phyloP scores from a whole-genome alignment of 768 basidiomycete genomes.

The Leccinum subgranulosum region DNA sequence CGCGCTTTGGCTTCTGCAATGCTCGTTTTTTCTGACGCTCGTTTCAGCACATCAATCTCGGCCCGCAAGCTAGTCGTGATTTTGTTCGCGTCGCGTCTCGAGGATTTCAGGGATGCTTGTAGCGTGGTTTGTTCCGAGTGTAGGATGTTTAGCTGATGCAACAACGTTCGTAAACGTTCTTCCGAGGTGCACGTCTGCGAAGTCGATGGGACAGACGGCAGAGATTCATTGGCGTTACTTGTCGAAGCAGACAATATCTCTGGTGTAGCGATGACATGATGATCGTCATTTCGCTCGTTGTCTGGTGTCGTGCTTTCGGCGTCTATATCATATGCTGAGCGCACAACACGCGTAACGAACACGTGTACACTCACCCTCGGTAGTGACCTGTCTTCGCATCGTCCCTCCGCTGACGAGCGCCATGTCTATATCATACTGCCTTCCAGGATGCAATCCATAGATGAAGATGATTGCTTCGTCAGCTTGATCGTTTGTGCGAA shows the following conservation, averaged over 20 bases:
- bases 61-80: constrained; percentile 75
- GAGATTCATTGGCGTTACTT: constrained; percentile 15
- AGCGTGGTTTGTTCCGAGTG: constrained; percentile 68
- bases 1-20: constrained; percentile 74
- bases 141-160: constrained; percentile 60
- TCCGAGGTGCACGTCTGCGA: constrained; percentile 47
- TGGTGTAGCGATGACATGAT: constrained; percentile 1
- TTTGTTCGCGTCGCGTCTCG: constrained; percentile 80
- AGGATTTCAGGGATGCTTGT: constrained; percentile 65
- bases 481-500: constrained; percentile 72
- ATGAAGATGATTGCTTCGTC: constrained; percentile 92
- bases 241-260: constrained; percentile 28
- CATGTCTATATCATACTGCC: constrained; percentile 88
- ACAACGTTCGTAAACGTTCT: constrained; percentile 64
- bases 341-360: constrained; percentile 1
- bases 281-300: constrained; percentile 21
- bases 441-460: constrained; percentile 83
- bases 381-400: constrained; percentile 63
- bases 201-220: constrained; percentile 24
- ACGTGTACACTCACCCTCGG: constrained; percentile 47
- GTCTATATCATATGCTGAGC: constrained; percentile 12
- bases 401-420: constrained; percentile 65
- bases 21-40: constrained; percentile 76
- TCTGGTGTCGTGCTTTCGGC: constrained; percentile 22
- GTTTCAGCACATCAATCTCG: constrained; percentile 82